These are phyloP conservation scores for Trypanosoma vivax DNA, from an alignment of 208 protist species.

Conservation along the genomic window DNA sequence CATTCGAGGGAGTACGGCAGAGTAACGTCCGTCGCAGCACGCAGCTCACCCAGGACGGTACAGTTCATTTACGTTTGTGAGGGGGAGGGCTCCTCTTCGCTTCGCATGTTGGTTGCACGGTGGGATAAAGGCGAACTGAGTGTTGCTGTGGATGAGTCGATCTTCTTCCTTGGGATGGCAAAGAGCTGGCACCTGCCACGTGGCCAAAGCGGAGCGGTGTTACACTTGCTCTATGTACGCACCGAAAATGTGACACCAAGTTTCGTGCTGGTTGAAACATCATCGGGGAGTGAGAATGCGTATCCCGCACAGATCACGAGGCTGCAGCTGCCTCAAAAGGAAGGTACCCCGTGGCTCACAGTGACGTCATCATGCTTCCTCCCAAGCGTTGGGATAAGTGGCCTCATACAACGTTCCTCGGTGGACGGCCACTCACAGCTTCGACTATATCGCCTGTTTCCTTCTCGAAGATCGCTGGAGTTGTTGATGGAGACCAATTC, in stretches of 20 bases:
- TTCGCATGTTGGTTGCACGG: constrained; percentile 4
- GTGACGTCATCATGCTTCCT: constrained; percentile 13
- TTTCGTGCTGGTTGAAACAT: constrained; percentile 6
- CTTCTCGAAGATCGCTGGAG: constrained; percentile 2
- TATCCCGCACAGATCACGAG: constrained; percentile 4
- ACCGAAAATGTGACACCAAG: constrained; percentile 3
- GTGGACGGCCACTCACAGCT: constrained; percentile 4
- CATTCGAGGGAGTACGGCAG: background rate
- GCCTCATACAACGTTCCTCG: constrained; percentile 10
- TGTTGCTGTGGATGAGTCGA: constrained; percentile 1
- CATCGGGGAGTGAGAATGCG: background rate
- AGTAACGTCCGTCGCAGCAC: background rate
- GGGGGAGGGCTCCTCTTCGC: background rate
- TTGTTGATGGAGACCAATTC: constrained; percentile 36
- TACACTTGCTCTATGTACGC: constrained; percentile 15
- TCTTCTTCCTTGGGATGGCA: constrained; percentile 15
- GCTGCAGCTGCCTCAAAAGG: constrained; percentile 12
- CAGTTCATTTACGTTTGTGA: constrained; percentile 12
- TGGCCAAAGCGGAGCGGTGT: background rate
- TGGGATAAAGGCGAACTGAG: constrained; percentile 10
- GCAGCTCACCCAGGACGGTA: background rate
- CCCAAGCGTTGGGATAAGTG: constrained; percentile 10
- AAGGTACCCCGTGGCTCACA: no score
- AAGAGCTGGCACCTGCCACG: constrained; percentile 14
- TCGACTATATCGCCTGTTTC: constrained; percentile 16